Conservation (phyloP, 495 filamentous ascomycete species). For the Sabuloglossum arenarium region DNA sequence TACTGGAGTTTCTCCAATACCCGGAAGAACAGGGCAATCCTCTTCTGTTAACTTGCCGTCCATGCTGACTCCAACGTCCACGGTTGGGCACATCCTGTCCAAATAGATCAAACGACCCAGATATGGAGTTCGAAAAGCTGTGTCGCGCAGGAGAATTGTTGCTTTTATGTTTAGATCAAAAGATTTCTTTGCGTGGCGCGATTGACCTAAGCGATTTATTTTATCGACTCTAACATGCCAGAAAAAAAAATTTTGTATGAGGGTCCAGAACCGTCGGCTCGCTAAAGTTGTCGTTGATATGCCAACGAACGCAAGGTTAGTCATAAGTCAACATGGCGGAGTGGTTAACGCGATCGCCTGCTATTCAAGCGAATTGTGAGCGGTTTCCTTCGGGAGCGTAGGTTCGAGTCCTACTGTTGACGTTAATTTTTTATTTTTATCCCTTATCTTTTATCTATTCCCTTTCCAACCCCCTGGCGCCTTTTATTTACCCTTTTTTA, state of each 20-base stretch:
- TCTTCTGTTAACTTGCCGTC: background rate
- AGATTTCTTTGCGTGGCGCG: background rate
- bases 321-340: background rate
- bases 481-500: no score
- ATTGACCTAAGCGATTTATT: background rate
- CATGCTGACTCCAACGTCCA: background rate
- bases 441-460: background rate
- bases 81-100: background rate
- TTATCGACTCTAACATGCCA: no score
- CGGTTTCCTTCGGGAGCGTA: conserved; percentile 1
- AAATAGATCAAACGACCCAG: no score
- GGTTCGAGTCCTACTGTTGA: conserved; percentile 1
- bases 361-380: conserved; percentile 1
- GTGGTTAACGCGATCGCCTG: conserved; percentile 1
- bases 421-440: background rate
- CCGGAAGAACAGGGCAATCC: background rate
- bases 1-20: conserved; percentile 6
- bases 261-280: no score
- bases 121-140: background rate
- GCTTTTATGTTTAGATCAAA: background rate
- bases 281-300: background rate
- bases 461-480: no score
- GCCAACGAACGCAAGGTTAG: background rate
- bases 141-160: background rate
- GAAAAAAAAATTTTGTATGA: no score